Percentiles rank a stretch among this genome's conserved stretches.
Conservation (phyloP, 768 basidiomycete genomes). For the Collybia sp. region DNA sequence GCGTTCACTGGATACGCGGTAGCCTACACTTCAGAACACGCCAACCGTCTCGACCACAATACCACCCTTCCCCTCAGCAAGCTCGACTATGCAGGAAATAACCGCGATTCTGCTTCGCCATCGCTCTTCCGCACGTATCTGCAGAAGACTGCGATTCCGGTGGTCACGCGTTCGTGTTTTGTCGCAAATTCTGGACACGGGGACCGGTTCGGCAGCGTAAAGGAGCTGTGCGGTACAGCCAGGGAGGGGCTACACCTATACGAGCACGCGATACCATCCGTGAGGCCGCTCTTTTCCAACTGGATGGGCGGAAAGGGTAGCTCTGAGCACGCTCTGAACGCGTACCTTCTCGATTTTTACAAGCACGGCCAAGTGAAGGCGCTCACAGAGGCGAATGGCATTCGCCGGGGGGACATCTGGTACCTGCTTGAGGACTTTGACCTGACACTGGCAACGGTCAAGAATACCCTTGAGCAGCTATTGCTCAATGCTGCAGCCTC, state of each 20-base stretch:
- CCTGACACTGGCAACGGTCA: slow-evolving; percentile 44
- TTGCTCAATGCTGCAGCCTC: slow-evolving; percentile 18
- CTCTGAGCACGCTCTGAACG: slow-evolving; percentile 40
- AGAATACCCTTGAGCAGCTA: slow-evolving; percentile 44
- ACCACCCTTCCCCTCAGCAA: slow-evolving; percentile 44
- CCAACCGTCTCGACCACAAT: slow-evolving; percentile 35
- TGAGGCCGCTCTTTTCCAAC: slow-evolving; percentile 24
- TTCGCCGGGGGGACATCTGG: slow-evolving; percentile 63
- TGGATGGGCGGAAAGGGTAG: slow-evolving; percentile 3
- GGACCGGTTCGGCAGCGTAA: slow-evolving; percentile 46
- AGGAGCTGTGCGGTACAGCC: slow-evolving; percentile 47
- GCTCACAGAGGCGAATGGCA: slow-evolving; percentile 48
- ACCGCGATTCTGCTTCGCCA: not conserved
- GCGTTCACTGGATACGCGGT: slow-evolving; percentile 55
- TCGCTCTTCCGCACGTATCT: slow-evolving; percentile 32
- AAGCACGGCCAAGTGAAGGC: slow-evolving; percentile 53
- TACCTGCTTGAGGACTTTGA: slow-evolving; percentile 56
- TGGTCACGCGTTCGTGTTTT: slow-evolving; percentile 52
- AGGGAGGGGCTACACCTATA: slow-evolving; percentile 52
- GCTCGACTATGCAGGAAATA: slow-evolving; percentile 13
- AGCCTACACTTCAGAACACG: slow-evolving; percentile 39
- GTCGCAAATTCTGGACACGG: slow-evolving; percentile 65
- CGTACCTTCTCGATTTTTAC: slow-evolving; percentile 67
- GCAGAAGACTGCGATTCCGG: slow-evolving; percentile 26
- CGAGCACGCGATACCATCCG: slow-evolving; percentile 55